Evolutionary conservation across 768 basidiomycete species (phyloP).

Genomic region (Tephrocybe rancida): DNA sequence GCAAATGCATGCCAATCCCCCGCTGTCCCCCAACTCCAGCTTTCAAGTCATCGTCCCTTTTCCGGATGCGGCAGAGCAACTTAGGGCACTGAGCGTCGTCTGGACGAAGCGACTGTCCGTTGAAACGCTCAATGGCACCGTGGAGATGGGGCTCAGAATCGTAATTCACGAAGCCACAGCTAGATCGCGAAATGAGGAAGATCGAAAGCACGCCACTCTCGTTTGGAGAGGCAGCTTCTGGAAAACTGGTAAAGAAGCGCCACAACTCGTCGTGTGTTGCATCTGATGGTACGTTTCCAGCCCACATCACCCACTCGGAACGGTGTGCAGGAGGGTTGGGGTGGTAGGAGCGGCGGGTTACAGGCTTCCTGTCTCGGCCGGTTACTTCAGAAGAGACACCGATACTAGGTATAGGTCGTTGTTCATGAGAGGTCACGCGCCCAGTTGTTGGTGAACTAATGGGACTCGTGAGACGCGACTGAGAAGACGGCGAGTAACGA

Average conservation of each 20-base stretch:
- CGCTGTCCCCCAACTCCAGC: slow-evolving; percentile 93
- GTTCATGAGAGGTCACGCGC: slow-evolving; percentile 3
- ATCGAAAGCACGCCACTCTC: slow-evolving; percentile 74
- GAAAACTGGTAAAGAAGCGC: slow-evolving; percentile 69
- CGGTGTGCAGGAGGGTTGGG: slow-evolving; percentile 73
- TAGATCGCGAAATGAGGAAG: slow-evolving; percentile 93
- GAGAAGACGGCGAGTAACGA: slow-evolving; percentile 13
- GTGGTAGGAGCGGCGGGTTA: slow-evolving; percentile 60
- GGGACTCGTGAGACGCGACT: slow-evolving; percentile 22
- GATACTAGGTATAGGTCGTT: not conserved
- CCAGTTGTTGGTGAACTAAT: slow-evolving; percentile 15
- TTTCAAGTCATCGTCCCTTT: slow-evolving; percentile 80
- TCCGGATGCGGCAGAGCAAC: slow-evolving; percentile 82
- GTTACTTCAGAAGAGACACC: slow-evolving; percentile 6
- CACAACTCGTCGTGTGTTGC: slow-evolving; percentile 84
- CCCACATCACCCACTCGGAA: slow-evolving; percentile 97
- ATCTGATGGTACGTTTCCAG: slow-evolving; percentile 87
- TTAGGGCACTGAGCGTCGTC: slow-evolving; percentile 72
- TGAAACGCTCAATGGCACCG: slow-evolving; percentile 70
- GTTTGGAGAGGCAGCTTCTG: slow-evolving; percentile 7
- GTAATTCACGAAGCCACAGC: slow-evolving; percentile 94
- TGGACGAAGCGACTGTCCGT: slow-evolving; percentile 70
- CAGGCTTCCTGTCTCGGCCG: slow-evolving; percentile 26
- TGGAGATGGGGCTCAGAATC: slow-evolving; percentile 61
- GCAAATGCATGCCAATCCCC: slow-evolving; percentile 79